Percentiles rank a stretch among this genome's conserved stretches.
These are phyloP conservation scores for Chlorophyllum brunneum DNA, from an alignment of 768 basidiomycete species.

Conservation along the genomic window DNA sequence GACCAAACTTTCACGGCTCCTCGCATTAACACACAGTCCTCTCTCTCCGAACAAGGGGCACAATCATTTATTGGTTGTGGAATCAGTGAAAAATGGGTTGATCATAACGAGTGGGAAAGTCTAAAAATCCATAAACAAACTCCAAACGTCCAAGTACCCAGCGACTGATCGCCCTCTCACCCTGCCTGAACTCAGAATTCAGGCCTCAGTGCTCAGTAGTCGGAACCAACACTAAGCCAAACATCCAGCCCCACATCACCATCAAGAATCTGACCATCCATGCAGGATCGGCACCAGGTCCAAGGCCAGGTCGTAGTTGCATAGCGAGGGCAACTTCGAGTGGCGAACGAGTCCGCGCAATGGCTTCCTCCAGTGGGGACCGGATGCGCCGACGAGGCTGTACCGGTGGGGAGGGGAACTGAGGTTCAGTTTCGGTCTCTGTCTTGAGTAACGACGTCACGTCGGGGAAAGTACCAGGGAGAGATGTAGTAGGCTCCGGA, in stretches of 20 bases:
- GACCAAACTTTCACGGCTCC: no score
- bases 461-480: constrained; percentile 28
- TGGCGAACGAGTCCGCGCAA: constrained; percentile 29
- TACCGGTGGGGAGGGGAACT: constrained; percentile 6
- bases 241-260: constrained; percentile 77
- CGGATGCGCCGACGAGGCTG: constrained; percentile 9
- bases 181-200: not conserved
- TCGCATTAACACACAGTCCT: no score
- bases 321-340: constrained; percentile 72
- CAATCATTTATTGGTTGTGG: no score
- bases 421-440: not conserved
- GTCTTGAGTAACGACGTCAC: constrained; percentile 1
- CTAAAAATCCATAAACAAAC: not conserved
- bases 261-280: constrained; percentile 81
- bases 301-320: constrained; percentile 72
- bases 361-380: constrained; percentile 7
- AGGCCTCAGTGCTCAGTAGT: not conserved
- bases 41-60: no score
- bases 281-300: constrained; percentile 67
- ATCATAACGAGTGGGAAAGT: no score
- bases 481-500: constrained; percentile 17
- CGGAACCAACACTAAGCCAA: constrained; percentile 40
- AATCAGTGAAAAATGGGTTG: no score
- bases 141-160: not conserved
- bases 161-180: not conserved